Evolutionary conservation across 306 rosid species (phyloP), one percentile per base, ranked within the genome.

Genomic region (Herpetospermum pedunculosum): DNA sequence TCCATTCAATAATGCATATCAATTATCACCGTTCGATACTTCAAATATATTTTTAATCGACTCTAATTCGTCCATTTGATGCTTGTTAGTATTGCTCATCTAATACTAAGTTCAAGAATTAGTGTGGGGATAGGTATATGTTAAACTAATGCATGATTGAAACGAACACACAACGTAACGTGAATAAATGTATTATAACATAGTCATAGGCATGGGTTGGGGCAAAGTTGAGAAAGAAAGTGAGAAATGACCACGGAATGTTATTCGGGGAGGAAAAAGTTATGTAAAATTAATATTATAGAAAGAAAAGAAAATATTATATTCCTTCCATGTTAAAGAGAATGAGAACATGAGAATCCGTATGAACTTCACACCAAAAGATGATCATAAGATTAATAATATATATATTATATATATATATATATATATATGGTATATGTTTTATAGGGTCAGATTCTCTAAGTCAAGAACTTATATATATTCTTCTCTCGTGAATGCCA

Each of bases 231-330:
- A 64, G 80, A 79, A 81, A 79, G 75, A 88, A 87, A 88, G 92
- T 77, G 74, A 85, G 96, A 89, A 93, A 93, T 91, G 94, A 91
- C 97, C 94, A 87, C 96, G 92, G 98, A 93, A 93, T 91, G 94
- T 65, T 81, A 93, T 93, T 93, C 98, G 83, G 75, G 73, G 78
- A 50, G 79, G 80, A 75, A 80, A 70, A 82, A 79, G 77, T 79
- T 26, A 37, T 15, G 40, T 59, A 34, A 63, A 34, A 21, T 19
- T 16, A 32, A 49, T 62, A 70, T 38, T 37, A 12, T 19, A 40
- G 15, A 11, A 21, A 65, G 8, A 5, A 23, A 5, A 65, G n/a
- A 21, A 65, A 23, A 23, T 14, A 68, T 68, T 43, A 41, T 68
- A 68, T 68, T 40, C 70, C 32, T 21, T 68, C 72, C 72, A 65